phyloP scores from a whole-genome alignment of 2,329 filamentous ascomycete species.

The Penicillium sp. region DNA sequence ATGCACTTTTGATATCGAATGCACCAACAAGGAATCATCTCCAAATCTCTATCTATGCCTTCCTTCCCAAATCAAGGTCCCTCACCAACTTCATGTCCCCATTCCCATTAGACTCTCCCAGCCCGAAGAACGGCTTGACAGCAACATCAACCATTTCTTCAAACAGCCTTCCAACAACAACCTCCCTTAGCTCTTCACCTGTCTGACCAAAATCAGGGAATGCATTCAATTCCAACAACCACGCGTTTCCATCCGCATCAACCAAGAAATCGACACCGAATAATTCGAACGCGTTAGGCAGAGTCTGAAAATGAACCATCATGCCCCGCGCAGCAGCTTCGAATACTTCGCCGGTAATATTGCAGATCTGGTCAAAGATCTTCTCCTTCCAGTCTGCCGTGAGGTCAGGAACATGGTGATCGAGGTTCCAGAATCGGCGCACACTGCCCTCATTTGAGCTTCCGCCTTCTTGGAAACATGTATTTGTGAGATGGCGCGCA shows the following conservation, averaged over 20 bases:
- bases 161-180: constrained; percentile 74
- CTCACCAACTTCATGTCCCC: constrained; percentile 40
- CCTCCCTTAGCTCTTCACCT: constrained; percentile 65
- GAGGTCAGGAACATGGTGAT: constrained; percentile 36
- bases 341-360: constrained; percentile 72
- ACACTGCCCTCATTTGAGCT: constrained; percentile 62
- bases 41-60: constrained; percentile 13
- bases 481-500: constrained; percentile 85
- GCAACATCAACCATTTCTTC: constrained; percentile 66
- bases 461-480: constrained; percentile 74
- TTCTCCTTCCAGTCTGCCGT: constrained; percentile 51
- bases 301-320: constrained; percentile 85
- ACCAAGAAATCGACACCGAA: constrained; percentile 91
- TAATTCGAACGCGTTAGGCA: constrained; percentile 85
- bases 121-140: constrained; percentile 66
- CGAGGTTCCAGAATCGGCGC: constrained; percentile 70
- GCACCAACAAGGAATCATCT: background rate
- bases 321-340: constrained; percentile 81
- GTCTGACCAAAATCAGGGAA: constrained; percentile 97
- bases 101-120: constrained; percentile 21
- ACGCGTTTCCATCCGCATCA: constrained; percentile 62
- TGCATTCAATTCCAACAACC: constrained; percentile 88
- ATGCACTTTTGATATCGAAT: background rate
- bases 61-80: constrained; percentile 42
- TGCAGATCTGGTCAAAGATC: constrained; percentile 73